These are phyloP conservation scores for Eimeria necatrix DNA, from an alignment of 169 alveolate genomes.

Conservation along the genomic window DNA sequence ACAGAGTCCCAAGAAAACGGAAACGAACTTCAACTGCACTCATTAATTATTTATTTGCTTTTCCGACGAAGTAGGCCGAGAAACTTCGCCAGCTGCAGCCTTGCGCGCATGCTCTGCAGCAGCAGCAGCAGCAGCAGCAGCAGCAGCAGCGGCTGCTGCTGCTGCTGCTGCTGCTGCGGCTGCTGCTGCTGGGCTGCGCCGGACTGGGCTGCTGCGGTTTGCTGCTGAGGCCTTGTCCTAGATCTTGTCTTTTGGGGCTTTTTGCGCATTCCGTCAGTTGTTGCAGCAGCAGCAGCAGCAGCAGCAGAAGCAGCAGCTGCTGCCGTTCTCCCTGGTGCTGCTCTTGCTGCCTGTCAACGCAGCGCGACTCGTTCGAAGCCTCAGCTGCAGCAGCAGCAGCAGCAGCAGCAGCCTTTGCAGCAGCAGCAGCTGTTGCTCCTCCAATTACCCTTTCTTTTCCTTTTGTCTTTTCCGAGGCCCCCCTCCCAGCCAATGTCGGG, in stretches of 20 bases:
- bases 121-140: constrained; percentile 5
- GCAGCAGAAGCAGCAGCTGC: constrained; percentile 47
- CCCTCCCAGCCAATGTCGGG: not conserved
- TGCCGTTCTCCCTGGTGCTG: constrained; percentile 19
- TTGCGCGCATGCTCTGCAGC: not conserved
- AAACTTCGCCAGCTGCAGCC: not conserved
- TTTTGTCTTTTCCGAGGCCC: not conserved
- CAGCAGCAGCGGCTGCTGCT: not conserved
- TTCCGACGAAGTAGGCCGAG: not conserved
- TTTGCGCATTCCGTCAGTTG: not conserved
- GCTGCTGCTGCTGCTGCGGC: constrained; percentile 32
- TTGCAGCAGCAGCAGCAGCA: constrained; percentile 54
- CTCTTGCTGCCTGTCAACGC: no score
- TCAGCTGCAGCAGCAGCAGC: not conserved
- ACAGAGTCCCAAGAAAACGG: no score
- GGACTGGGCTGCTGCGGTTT: not conserved
- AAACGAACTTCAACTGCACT: no score
- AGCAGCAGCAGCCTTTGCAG: not conserved
- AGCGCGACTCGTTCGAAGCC: not conserved
- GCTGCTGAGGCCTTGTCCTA: not conserved
- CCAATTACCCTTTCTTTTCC: not conserved
- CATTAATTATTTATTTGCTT: no score
- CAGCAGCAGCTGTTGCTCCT: not conserved
- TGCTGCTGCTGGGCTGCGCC: constrained; percentile 10
- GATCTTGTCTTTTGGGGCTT: not conserved